Evolutionary conservation across 176 grass and related monocot genomes (phyloP).

Genomic region (Dactylis glomerata): DNA sequence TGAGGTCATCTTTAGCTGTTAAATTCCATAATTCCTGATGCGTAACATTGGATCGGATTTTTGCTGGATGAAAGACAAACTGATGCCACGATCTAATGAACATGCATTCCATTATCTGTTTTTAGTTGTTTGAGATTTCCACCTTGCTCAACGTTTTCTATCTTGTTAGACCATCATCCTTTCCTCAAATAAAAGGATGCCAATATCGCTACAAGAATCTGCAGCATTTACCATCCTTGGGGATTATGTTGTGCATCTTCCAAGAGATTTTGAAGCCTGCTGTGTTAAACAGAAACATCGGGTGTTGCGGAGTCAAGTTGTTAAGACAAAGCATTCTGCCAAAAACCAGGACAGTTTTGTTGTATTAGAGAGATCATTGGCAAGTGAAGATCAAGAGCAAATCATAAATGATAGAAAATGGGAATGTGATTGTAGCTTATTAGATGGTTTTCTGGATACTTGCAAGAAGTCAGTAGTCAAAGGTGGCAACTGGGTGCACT

Average conservation of each 20-base stretch:
- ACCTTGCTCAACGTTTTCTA: constrained; percentile 26
- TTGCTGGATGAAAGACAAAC: background rate
- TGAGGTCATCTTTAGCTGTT: background rate
- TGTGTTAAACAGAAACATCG: constrained; percentile 28
- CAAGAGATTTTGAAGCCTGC: constrained; percentile 22
- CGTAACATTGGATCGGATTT: background rate
- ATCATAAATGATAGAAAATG: constrained; percentile 24
- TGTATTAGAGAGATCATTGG: constrained; percentile 4
- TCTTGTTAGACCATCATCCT: constrained; percentile 49
- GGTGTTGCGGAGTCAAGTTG: background rate
- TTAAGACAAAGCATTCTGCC: constrained; percentile 22
- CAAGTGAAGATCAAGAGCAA: constrained; percentile 20
- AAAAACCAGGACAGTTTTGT: constrained; percentile 21
- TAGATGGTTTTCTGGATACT: constrained; percentile 58
- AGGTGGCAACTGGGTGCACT: constrained; percentile 52
- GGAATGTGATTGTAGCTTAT: constrained; percentile 32
- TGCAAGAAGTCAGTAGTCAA: constrained; percentile 50
- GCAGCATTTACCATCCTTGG: constrained; percentile 63
- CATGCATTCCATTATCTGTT: background rate
- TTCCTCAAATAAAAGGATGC: constrained; percentile 66
- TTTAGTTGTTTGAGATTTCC: background rate
- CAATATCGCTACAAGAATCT: constrained; percentile 46
- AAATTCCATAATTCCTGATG: background rate
- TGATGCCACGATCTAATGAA: background rate
- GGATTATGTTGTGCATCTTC: constrained; percentile 36